phyloP scores from a whole-genome alignment of 2,329 filamentous ascomycete genomes.

The Colletotrichum kahawae region DNA sequence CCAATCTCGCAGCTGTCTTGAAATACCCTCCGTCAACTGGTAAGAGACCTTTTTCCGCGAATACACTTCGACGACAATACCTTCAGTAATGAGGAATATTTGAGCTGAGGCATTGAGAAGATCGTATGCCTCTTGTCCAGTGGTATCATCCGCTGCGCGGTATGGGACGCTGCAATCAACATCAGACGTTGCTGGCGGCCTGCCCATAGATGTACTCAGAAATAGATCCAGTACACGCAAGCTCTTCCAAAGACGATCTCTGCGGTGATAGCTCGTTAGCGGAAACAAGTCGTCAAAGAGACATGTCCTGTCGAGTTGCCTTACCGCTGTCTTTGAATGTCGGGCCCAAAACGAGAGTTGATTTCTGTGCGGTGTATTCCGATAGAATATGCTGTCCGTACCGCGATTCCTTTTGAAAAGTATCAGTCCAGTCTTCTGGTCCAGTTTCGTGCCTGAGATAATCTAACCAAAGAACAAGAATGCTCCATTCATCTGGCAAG shows the following conservation, averaged over 20 bases:
- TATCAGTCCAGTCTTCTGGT: background rate
- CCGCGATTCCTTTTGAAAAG: slow-evolving; percentile 45
- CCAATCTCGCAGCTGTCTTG: slow-evolving; percentile 57
- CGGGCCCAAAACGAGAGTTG: slow-evolving; percentile 54
- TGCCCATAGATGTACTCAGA: slow-evolving; percentile 58
- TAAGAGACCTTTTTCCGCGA: slow-evolving; percentile 58
- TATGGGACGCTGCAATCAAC: slow-evolving; percentile 60
- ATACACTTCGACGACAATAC: slow-evolving; percentile 57
- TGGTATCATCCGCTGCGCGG: slow-evolving; percentile 31
- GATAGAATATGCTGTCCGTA: slow-evolving; percentile 56
- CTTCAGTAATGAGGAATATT: slow-evolving; percentile 56
- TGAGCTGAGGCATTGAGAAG: slow-evolving; percentile 57
- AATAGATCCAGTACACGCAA: slow-evolving; percentile 57
- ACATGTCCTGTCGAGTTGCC: background rate
- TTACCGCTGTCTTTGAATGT: slow-evolving; percentile 43
- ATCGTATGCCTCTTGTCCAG: slow-evolving; percentile 45
- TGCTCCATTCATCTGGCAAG: slow-evolving; percentile 60
- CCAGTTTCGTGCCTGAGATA: background rate
- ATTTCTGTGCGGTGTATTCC: slow-evolving; percentile 60
- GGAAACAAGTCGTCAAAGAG: background rate
- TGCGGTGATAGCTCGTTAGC: background rate
- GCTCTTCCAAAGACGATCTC: slow-evolving; percentile 60
- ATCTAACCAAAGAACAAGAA: slow-evolving; percentile 53
- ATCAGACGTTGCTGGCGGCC: slow-evolving; percentile 58
- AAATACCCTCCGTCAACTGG: slow-evolving; percentile 58